A percentile compares a stretch with the other conserved stretches of the same genome.
Conservation (phyloP, 73 alveolate species). For the Diophrys appendiculata region DNA sequence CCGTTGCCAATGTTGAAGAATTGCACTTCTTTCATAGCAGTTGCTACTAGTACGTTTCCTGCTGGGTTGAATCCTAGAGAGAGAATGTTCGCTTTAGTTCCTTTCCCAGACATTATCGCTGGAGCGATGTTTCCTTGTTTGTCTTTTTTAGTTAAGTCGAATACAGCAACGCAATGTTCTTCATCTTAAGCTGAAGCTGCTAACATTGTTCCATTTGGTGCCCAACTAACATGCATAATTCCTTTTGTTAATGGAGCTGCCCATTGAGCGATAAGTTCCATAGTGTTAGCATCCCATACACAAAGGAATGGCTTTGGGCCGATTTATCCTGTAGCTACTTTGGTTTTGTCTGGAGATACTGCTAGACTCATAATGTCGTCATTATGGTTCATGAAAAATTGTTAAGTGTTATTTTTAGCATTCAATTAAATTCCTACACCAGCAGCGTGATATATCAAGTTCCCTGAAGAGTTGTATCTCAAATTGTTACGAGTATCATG, state of each 20-base stretch:
- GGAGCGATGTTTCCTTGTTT: slow-evolving; percentile 68
- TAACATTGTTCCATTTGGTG: slow-evolving; percentile 90
- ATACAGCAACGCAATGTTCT: slow-evolving; percentile 93
- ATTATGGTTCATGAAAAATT: slow-evolving; percentile 85
- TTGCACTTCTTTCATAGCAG: slow-evolving; percentile 92
- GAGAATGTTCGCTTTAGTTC: slow-evolving; percentile 85
- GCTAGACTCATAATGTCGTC: slow-evolving; percentile 96
- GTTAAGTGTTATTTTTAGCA: slow-evolving; percentile 74
- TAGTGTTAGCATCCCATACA: slow-evolving; percentile 93
- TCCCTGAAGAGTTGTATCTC: slow-evolving; percentile 76
- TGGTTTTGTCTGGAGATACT: slow-evolving; percentile 78
- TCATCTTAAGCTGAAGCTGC: slow-evolving; percentile 96
- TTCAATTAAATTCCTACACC: slow-evolving; percentile 92
- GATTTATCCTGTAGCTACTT: slow-evolving; percentile 95
- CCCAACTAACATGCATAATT: slow-evolving; percentile 86
- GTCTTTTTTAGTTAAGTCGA: slow-evolving; percentile 87
- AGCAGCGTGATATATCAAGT: slow-evolving; percentile 96
- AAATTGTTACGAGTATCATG: slow-evolving; percentile 98
- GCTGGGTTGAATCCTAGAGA: slow-evolving; percentile 85
- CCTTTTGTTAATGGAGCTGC: slow-evolving; percentile 91
- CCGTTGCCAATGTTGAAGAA: slow-evolving; percentile 77
- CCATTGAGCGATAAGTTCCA: slow-evolving; percentile 79
- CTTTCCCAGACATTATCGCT: slow-evolving; percentile 85
- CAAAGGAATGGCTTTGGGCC: slow-evolving; percentile 93
- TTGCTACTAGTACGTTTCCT: slow-evolving; percentile 77